Evolutionary conservation across 495 filamentous ascomycete species (phyloP).

Genomic region (Hypoxylon crocopeplum): DNA sequence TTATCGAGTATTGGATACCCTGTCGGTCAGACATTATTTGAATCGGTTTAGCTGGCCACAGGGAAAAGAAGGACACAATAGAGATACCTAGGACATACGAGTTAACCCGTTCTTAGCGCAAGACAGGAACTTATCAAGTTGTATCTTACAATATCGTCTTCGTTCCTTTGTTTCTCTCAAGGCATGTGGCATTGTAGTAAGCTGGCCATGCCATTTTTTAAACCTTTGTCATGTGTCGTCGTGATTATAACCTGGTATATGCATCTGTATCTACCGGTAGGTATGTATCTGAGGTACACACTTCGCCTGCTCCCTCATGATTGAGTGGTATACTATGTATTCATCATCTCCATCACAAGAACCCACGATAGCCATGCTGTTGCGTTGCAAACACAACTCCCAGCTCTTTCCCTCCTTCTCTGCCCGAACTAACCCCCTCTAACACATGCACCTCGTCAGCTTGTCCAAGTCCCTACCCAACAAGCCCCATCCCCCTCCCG

Average conservation of each 20-base stretch:
- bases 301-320: too few relatives aligned
- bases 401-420: too few relatives aligned
- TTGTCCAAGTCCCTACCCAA: too few relatives aligned
- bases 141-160: neutral
- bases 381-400: too few relatives aligned
- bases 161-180: neutral
- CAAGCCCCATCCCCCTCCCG: conserved; percentile 76
- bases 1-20: conserved; percentile 29
- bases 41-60: conserved; percentile 10
- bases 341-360: too few relatives aligned
- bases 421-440: too few relatives aligned
- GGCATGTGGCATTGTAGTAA: neutral
- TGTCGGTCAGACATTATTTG: conserved; percentile 1
- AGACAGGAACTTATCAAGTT: conserved; percentile 11
- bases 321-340: too few relatives aligned
- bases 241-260: neutral
- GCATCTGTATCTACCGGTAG: neutral
- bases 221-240: too few relatives aligned
- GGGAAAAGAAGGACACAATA: conserved; percentile 19
- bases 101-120: conserved; percentile 26
- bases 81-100: conserved; percentile 45
- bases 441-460: too few relatives aligned
- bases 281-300: neutral
- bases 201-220: too few relatives aligned
- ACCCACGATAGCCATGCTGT: too few relatives aligned